A percentile compares a stretch with the other conserved stretches of the same genome.
These are phyloP conservation scores for Geotrichum siamense DNA, from an alignment of 1,139 yeast genomes.

Conservation along the genomic window DNA sequence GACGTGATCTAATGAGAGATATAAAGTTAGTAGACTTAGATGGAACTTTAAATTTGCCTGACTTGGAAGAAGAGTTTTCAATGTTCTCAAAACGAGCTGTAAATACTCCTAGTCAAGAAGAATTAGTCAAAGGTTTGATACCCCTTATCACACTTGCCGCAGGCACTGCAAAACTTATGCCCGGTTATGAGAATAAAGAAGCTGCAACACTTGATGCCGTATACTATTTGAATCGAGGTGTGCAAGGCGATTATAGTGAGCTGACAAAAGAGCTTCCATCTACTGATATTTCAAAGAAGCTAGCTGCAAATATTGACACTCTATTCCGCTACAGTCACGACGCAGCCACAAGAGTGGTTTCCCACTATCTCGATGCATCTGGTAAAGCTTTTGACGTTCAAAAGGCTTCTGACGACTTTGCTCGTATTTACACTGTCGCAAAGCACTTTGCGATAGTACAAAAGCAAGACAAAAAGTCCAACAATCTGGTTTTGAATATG, in stretches of 20 bases:
- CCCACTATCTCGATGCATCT: constrained; percentile 3
- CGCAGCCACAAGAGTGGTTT: background rate
- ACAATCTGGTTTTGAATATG: background rate
- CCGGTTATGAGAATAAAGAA: constrained; percentile 1
- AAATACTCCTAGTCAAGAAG: constrained; percentile 3
- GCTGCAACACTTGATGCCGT: constrained; percentile 10
- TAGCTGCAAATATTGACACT: constrained; percentile 10
- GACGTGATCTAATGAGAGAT: background rate
- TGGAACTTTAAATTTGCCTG: background rate
- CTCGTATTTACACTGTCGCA: constrained; percentile 1
- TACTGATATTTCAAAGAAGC: constrained; percentile 8
- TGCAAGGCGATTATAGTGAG: constrained; percentile 1
- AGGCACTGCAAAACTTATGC: background rate
- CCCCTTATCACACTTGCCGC: constrained; percentile 1
- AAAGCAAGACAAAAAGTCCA: background rate
- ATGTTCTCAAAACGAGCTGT: constrained; percentile 1
- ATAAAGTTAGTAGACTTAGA: constrained; percentile 1
- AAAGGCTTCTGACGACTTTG: constrained; percentile 10
- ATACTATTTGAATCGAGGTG: constrained; percentile 5
- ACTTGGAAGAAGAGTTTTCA: background rate
- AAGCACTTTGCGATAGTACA: background rate
- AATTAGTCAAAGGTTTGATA: constrained; percentile 9
- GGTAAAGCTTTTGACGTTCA: constrained; percentile 6
- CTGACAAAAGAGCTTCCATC: background rate
- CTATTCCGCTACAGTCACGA: constrained; percentile 4